phyloP scores from a whole-genome alignment of 495 filamentous ascomycete species.

The Penicillium bovifimosum region DNA sequence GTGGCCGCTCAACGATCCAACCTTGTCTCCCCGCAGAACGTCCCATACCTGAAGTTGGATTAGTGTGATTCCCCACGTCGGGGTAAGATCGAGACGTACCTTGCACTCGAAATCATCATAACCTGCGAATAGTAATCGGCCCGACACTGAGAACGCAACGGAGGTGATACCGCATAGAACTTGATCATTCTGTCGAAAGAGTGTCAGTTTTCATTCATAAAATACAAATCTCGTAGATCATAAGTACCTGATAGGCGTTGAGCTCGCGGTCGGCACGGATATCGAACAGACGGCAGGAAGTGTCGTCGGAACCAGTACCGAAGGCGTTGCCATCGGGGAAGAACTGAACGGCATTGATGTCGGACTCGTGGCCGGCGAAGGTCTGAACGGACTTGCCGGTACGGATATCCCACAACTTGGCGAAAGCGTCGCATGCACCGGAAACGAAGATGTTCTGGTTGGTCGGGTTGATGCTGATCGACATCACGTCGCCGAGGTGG shows the following conservation, averaged over 20 bases:
- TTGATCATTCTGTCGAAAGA: slow-evolving; percentile 71
- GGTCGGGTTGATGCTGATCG: slow-evolving; percentile 98
- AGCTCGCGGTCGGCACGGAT: slow-evolving; percentile 95
- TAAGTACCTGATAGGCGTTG: slow-evolving; percentile 83
- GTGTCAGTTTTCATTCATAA: slow-evolving; percentile 9
- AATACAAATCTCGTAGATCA: not conserved
- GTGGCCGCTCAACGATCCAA: slow-evolving; percentile 91
- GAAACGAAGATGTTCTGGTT: slow-evolving; percentile 97
- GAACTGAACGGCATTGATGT: slow-evolving; percentile 99
- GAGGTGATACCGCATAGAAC: slow-evolving; percentile 98
- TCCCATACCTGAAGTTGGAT: slow-evolving; percentile 77
- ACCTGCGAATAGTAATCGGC: slow-evolving; percentile 89
- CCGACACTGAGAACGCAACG: slow-evolving; percentile 95
- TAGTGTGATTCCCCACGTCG: slow-evolving; percentile 6
- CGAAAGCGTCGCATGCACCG: slow-evolving; percentile 96
- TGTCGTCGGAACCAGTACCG: slow-evolving; percentile 96
- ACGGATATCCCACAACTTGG: slow-evolving; percentile 98
- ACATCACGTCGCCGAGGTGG: slow-evolving; percentile 98
- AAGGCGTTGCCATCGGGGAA: slow-evolving; percentile 99
- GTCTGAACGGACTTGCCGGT: slow-evolving; percentile 98
- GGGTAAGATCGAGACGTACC: slow-evolving; percentile 51
- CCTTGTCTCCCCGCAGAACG: slow-evolving; percentile 90
- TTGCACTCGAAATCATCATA: slow-evolving; percentile 99
- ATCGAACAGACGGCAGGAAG: slow-evolving; percentile 94
- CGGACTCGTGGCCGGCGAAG: slow-evolving; percentile 96